phyloP scores from a whole-genome alignment of 179 eudicot genomes.

The Camellia oleifera region DNA sequence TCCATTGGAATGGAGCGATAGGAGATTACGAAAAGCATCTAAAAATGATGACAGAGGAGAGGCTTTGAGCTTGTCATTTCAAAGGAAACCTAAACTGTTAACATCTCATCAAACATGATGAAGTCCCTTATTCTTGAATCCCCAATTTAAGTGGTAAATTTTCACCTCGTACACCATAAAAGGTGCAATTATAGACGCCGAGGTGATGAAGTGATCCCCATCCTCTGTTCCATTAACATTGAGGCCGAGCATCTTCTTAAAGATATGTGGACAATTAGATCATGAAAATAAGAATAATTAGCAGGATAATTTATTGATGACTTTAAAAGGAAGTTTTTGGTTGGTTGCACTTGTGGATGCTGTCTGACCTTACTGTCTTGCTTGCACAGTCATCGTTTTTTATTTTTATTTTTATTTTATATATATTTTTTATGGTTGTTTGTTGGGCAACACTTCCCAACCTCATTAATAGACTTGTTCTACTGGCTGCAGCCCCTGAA shows the following conservation, averaged over 20 bases:
- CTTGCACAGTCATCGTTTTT: background rate
- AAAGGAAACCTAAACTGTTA: background rate
- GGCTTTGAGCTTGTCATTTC: constrained; percentile 1
- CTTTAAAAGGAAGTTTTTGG: background rate
- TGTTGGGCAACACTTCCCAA: background rate
- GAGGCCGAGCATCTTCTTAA: background rate
- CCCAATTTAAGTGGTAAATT: background rate
- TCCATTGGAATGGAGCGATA: no score
- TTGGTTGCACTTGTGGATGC: background rate
- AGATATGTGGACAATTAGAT: background rate
- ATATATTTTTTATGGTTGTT: no score
- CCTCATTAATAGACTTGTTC: constrained; percentile 2
- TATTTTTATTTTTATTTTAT: background rate
- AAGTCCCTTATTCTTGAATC: background rate
- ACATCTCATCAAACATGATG: background rate
- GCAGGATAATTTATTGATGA: background rate
- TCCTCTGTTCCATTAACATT: background rate
- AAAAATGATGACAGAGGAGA: no score
- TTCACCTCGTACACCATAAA: background rate
- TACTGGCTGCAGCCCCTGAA: constrained; percentile 68
- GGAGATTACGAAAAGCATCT: no score
- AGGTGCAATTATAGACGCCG: background rate
- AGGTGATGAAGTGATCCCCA: background rate
- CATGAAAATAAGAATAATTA: background rate
- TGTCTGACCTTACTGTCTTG: background rate